Conservation (phyloP, 495 filamentous ascomycete species). For the Entonaema liquescens region DNA sequence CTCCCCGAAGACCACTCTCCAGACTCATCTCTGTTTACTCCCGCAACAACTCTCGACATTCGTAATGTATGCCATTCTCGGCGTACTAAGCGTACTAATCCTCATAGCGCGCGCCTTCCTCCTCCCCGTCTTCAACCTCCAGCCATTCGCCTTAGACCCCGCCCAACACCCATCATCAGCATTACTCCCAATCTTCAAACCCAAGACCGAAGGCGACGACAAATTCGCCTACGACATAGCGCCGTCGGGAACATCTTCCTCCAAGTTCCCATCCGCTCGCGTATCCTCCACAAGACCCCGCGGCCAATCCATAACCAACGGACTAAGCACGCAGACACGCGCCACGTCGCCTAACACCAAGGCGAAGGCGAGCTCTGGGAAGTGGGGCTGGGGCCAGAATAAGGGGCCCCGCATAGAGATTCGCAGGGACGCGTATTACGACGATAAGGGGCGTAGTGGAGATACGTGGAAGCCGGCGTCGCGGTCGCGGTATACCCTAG, state of each 20-base stretch:
- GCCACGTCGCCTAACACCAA: constrained; percentile 21
- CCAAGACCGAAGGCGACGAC: constrained; percentile 57
- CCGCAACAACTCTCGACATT: constrained; percentile 88
- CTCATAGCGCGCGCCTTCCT: constrained; percentile 70
- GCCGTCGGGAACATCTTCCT: constrained; percentile 34
- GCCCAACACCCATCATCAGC: constrained; percentile 28
- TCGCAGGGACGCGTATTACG: constrained; percentile 47
- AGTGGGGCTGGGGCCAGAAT: constrained; percentile 49
- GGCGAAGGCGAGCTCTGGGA: constrained; percentile 41
- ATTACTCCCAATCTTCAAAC: constrained; percentile 56
- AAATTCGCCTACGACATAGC: constrained; percentile 39
- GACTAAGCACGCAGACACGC: constrained; percentile 16
- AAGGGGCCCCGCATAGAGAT: constrained; percentile 57
- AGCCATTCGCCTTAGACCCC: constrained; percentile 56
- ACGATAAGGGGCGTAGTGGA: constrained; percentile 46
- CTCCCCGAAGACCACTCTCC: constrained; percentile 65
- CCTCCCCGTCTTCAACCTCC: constrained; percentile 56
- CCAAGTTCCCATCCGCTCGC: constrained; percentile 41
- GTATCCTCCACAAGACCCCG: constrained; percentile 36
- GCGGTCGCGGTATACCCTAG: constrained; percentile 28
- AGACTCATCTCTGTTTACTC: constrained; percentile 90
- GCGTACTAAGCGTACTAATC: constrained; percentile 65
- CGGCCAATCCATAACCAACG: constrained; percentile 32
- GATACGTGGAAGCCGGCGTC: constrained; percentile 33
- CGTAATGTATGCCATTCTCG: constrained; percentile 73